phyloP scores from a whole-genome alignment of 306 rosid species.

The Cucurbita moschata region DNA sequence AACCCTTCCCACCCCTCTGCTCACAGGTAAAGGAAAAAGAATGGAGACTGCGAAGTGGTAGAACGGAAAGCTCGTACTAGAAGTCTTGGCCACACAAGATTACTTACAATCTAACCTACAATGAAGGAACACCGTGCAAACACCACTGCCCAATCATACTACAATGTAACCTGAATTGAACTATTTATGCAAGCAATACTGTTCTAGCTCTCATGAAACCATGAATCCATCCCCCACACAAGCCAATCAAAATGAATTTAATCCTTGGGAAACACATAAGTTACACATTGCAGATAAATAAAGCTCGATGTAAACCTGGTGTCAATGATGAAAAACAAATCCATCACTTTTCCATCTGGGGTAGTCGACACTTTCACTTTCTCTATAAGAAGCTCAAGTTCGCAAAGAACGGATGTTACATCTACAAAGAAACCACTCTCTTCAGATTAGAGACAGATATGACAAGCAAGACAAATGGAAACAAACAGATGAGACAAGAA shows the following conservation, averaged over 20 bases:
- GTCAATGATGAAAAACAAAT: conserved; percentile 84
- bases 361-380: conserved; percentile 94
- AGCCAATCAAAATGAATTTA: background rate
- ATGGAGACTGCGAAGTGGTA: background rate
- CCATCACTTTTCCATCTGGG: conserved; percentile 91
- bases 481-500: background rate
- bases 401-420: conserved; percentile 76
- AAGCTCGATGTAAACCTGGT: conserved; percentile 34
- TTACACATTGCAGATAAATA: background rate
- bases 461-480: background rate
- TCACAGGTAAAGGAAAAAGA: background rate
- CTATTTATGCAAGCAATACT: background rate
- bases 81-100: background rate
- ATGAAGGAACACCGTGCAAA: background rate
- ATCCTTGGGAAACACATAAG: background rate
- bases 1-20: background rate
- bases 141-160: background rate
- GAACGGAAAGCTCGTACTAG: background rate
- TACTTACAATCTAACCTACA: background rate
- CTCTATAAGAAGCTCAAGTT: conserved; percentile 63
- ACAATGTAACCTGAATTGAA: background rate
- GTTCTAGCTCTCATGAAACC: background rate
- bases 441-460: background rate
- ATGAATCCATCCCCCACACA: background rate
- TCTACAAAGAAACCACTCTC: conserved; percentile 28